phyloP scores from a whole-genome alignment of 495 filamentous ascomycete species.

The Lasiosphaeria ovina region DNA sequence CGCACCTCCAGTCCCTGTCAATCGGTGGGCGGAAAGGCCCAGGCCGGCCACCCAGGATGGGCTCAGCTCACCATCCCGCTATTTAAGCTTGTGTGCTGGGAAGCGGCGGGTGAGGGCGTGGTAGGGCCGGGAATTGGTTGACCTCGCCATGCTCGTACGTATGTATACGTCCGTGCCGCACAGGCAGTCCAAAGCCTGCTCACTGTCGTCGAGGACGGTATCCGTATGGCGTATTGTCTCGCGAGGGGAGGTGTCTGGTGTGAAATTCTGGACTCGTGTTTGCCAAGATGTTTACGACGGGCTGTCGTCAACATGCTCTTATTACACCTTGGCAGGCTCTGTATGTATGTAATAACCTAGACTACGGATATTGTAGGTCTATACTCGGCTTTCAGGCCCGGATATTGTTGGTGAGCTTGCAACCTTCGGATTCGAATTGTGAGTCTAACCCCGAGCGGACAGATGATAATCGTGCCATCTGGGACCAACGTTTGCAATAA shows the following conservation, averaged over 20 bases:
- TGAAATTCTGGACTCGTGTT: too few species aligned
- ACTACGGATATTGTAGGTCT: too few species aligned
- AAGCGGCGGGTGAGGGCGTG: neutral
- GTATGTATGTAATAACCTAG: too few species aligned
- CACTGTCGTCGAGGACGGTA: neutral
- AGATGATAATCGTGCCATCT: too few species aligned
- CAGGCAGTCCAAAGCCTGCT: neutral
- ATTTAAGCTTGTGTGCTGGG: conserved; percentile 1
- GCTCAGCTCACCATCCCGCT: neutral
- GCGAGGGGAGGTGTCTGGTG: neutral
- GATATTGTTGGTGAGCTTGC: too few species aligned
- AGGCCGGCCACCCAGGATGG: neutral
- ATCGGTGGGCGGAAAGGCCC: neutral
- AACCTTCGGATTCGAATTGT: too few species aligned
- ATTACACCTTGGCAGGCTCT: too few species aligned
- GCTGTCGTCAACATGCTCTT: too few species aligned
- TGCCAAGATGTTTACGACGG: too few species aligned
- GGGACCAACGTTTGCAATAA: too few species aligned
- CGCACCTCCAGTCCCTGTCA: neutral
- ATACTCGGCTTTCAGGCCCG: too few species aligned
- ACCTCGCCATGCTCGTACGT: neutral
- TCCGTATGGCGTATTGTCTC: neutral
- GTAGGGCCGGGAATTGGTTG: neutral
- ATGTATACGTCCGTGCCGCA: conserved; percentile 2
- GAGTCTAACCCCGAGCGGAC: too few species aligned